Base-by-base conservation (phyloP, 257 asterid species). In the Forsythia viridissima region DNA sequence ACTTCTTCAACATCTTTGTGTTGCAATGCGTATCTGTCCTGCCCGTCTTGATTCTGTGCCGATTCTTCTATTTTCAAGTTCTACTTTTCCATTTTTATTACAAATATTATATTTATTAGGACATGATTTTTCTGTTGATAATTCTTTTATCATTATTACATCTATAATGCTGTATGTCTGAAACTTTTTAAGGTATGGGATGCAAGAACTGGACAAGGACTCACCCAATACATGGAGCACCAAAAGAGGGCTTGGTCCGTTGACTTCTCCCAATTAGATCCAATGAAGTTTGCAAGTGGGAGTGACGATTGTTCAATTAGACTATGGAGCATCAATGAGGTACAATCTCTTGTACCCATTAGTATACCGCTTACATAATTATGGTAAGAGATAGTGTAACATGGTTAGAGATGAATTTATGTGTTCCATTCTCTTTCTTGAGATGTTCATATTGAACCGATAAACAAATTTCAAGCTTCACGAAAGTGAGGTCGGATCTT, bases 241-340 rank as follows among this genome's bases (percentile, higher is more conserved):
- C 59, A 42, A 13, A 78, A 71, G 65, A 84, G 90, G 75, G 87
- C 94, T 42, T 91, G 97, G 96, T 85, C 93, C 0, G 93, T 92
- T 40, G 92, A 92, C 76, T 88, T 89, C 73, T 92, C 90, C 80
- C 82, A 6, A 39, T 77, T 80, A 21, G 92, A 92, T 67, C 96
- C 94, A 13, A 80, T 74, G 21, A 86, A 76, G 69, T 80, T 92
- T 72, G 94, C 89, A 73, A 91, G 91, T 82, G 95, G 92, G 21
- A 77, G 97, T 77, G 97, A 91, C 39, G 97, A 92, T 82, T 85
- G 91, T 70, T 80, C 84, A 63, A 84, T 88, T 43, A 91, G 85
- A 80, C 39, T 90, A 80, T 92, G 97, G 96, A 88, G 71, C 81
- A 84, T 82, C 75, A 84, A 83, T 65, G 87, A 92, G 87, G 97